phyloP scores from a whole-genome alignment of 441 rosid species.

The Bruguiera hainesii region DNA sequence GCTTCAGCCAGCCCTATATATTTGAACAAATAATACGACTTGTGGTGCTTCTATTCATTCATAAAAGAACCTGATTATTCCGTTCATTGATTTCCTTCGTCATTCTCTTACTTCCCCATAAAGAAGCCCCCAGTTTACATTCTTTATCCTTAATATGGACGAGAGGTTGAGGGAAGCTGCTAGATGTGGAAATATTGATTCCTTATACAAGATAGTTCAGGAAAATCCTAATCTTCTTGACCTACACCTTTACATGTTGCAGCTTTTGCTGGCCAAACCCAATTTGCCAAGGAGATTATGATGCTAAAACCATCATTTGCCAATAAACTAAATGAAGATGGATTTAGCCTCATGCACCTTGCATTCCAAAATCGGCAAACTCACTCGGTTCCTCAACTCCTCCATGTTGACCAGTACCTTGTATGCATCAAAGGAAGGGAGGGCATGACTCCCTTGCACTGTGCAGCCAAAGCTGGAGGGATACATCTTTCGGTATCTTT shows the following conservation, averaged over 20 bases:
- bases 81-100: too few relatives aligned
- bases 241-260: slow-evolving; percentile 35
- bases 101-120: too few relatives aligned
- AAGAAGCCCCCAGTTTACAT: too few relatives aligned
- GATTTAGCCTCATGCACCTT: slow-evolving; percentile 14
- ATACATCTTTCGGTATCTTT: slow-evolving; percentile 17
- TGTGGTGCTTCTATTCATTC: too few relatives aligned
- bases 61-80: too few relatives aligned
- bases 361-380: slow-evolving; percentile 4
- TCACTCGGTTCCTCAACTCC: slow-evolving; percentile 6
- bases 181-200: slow-evolving; percentile 15
- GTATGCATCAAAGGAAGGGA: slow-evolving; percentile 29
- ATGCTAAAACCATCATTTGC: slow-evolving; percentile 29
- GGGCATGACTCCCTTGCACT: slow-evolving; percentile 33
- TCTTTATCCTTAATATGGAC: not conserved
- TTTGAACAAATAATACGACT: too few relatives aligned
- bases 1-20: too few relatives aligned
- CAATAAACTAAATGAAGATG: slow-evolving; percentile 10
- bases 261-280: slow-evolving; percentile 20
- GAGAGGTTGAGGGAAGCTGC: not conserved
- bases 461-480: slow-evolving; percentile 20
- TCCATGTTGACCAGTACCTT: slow-evolving; percentile 20
- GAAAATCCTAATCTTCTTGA: slow-evolving; percentile 24
- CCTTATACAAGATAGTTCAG: slow-evolving; percentile 17
- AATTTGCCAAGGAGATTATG: slow-evolving; percentile 30